Evolutionary conservation across 257 asterid genomes (phyloP), one percentile per base, ranked within the genome.

Genomic region (Prunella vulgaris): DNA sequence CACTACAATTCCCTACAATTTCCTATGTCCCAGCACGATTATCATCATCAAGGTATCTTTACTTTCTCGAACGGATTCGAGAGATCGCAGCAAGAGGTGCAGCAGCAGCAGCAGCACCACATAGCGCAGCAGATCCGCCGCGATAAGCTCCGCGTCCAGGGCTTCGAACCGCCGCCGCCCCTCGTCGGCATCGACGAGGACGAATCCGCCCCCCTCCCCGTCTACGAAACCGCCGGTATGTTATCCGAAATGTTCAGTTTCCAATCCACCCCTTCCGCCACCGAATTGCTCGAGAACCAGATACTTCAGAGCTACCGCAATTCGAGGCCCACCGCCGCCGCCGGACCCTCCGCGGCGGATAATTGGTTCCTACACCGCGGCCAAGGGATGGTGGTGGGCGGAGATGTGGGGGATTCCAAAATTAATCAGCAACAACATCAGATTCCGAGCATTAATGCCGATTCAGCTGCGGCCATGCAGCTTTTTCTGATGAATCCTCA

Each of bases 1-100:
- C 80, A 75, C 76, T 58, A 76, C 68, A 74, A 61, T 62, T 74
- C 69, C 71, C 64, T 62, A 17, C 63, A 74, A 73, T 74, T 72
- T 71, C 80, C 90, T 83, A 91, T 91, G 99, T 94, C 99, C 84
- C 89, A 89, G 76, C 96, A n/a, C n/a, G n/a, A 91, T 65, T 89
- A 89, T 75, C 95, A 91, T 17, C 96, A 91, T 17, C 96, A 86
- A 70, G 87, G 90, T 10, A 72, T 86, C 74, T 87, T 82, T 69
- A 85, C 82, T 75, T 94, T 91, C 93, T 85, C 95, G 74, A 89
- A 90, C 83, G 96, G 90, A 49, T 93, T 93, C 93, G 96, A 88
- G 79, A 87, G 96, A 88, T 79, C 88, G 3, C 92, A 78, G 24
- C 86, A 77, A n/a, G 83, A 88, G 0, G 44, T 32, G 17, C 89